Base-by-base conservation (phyloP, 2,329 filamentous ascomycete genomes). In the Paraconiothyrium brasiliense region DNA sequence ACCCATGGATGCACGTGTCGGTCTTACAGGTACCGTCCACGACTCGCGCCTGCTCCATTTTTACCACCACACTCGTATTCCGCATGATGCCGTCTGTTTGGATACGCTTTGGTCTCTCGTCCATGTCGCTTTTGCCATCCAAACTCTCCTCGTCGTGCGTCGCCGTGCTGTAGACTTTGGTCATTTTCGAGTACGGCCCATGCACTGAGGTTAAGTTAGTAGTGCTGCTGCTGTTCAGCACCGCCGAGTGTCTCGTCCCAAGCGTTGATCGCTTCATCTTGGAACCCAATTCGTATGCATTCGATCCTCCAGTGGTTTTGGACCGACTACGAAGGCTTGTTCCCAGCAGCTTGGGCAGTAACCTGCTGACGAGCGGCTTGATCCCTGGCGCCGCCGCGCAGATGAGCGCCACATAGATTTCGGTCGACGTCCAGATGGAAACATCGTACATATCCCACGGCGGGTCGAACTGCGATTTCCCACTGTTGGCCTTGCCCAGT, bases 401-500 rank as follows among this genome's bases (percentile, higher is more conserved):
- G 4, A 71, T 60, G 4, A 72, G 22, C 27, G 64, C 61, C 27
- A 68, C 62, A 41, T 71, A 72, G 11, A 71, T 65, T 37, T 72
- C 70, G 0, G 63, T 66, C 10, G 65, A 64, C 4, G 68, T 66
- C 70, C 70, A 72, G 43, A 71, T 71, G 3, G 65, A 67, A 2
- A 72, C 58, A 41, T 72, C 70, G 61, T 69, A 72, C 35, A 62
- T 48, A 37, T 72, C 67, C 70, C 68, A 72, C 11, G 62, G 60
- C 2, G 70, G 62, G 32, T 72, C 70, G 32, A 67, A 65, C 10
- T 24, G 37, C 11, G 24, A 7, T 8, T 6, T 44, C 9, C n/a
- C 20, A 24, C 16, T 37, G 59, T 65, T 32, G 6, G 52, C 49
- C 54, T 59, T 66, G 3, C 10, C 24, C 10, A 71, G 35, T 9